These are phyloP conservation scores for Schwanniomyces occidentalis DNA, from an alignment of 805 yeast genomes.

Conservation along the genomic window DNA sequence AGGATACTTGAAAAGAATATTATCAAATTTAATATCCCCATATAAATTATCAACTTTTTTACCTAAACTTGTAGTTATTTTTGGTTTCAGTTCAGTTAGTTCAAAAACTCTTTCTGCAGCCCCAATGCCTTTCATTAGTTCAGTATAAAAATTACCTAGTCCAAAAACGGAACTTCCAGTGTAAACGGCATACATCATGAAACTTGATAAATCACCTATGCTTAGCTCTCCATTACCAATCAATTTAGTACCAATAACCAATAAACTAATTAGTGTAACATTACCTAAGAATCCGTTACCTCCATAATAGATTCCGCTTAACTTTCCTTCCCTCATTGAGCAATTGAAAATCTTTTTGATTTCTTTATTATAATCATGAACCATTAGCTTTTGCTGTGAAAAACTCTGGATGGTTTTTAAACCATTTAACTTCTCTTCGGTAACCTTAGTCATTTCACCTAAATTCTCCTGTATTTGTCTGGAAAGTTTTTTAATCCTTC, in stretches of 20 bases:
- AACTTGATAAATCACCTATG: constrained; percentile 86
- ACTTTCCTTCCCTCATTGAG: constrained; percentile 77
- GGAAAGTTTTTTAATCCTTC: constrained; percentile 70
- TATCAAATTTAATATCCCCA: constrained; percentile 60
- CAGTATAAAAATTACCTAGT: constrained; percentile 85
- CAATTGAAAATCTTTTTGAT: constrained; percentile 64
- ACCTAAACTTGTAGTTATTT: constrained; percentile 69
- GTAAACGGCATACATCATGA: constrained; percentile 93
- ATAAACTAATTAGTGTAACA: constrained; percentile 69
- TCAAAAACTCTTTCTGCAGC: constrained; percentile 93
- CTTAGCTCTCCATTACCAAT: constrained; percentile 75
- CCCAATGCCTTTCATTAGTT: constrained; percentile 95
- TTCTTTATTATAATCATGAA: constrained; percentile 70
- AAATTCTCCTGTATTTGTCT: constrained; percentile 78
- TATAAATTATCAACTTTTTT: constrained; percentile 39
- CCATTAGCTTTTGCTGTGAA: constrained; percentile 79
- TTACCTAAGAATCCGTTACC: constrained; percentile 86
- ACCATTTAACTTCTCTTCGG: constrained; percentile 88
- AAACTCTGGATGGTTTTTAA: constrained; percentile 87
- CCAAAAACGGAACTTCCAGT: constrained; percentile 94
- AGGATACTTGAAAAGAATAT: constrained; percentile 77
- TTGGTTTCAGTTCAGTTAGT: constrained; percentile 73
- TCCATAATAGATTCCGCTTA: constrained; percentile 75
- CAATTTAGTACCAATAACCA: constrained; percentile 80
- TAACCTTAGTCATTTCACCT: constrained; percentile 83